phyloP scores from a whole-genome alignment of 768 basidiomycete genomes.

The Leccinum subtestaceum region DNA sequence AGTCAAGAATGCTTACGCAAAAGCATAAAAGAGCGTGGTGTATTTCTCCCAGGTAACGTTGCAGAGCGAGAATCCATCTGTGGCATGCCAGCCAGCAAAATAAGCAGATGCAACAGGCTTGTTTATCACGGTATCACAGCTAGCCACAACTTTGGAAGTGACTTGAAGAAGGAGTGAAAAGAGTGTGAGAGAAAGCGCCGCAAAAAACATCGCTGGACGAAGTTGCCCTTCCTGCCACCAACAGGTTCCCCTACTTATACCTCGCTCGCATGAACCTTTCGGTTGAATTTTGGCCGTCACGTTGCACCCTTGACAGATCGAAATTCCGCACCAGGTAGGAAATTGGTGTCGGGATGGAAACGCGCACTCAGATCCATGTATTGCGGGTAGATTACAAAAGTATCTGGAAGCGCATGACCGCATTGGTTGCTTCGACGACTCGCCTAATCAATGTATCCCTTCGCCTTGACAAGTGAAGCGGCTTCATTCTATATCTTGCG shows the following conservation, averaged over 20 bases:
- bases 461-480: not conserved
- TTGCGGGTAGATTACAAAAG: not conserved
- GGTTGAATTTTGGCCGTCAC: not conserved
- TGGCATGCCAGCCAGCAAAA: conserved; percentile 64
- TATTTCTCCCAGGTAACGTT: conserved; percentile 68
- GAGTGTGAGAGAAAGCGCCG: not conserved
- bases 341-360: not conserved
- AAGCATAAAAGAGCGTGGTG: conserved; percentile 61
- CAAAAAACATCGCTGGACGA: not conserved
- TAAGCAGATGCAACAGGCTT: conserved; percentile 47
- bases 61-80: conserved; percentile 45
- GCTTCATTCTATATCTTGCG: not conserved
- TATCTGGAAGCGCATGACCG: not conserved
- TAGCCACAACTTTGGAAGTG: not conserved
- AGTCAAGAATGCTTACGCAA: conserved; percentile 42
- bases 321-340: not conserved
- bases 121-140: conserved; percentile 38
- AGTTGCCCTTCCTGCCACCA: not conserved
- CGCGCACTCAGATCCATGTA: not conserved
- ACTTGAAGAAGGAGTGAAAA: not conserved
- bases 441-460: not conserved
- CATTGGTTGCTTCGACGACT: not conserved
- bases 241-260: not conserved
- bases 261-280: not conserved
- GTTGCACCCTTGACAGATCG: not conserved